Base-by-base conservation (phyloP, 345 rosid genomes). In the Lepidium aucheri region DNA sequence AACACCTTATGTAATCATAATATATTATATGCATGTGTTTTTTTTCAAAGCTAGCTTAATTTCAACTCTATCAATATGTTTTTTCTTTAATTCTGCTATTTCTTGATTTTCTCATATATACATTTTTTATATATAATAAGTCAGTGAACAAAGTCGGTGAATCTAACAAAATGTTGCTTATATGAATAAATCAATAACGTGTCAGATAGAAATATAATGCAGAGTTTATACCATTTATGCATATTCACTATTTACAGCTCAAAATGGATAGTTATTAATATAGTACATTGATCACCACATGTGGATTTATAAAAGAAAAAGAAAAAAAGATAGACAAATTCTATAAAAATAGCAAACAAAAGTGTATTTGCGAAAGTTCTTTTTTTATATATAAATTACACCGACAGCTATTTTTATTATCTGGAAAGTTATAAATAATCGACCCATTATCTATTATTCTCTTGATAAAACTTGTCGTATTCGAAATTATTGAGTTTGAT, bases 361-460 rank as follows among this genome's bases (percentile, higher is more conserved):
- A 4, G 40, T 60, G 16, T 16, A 1, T 52, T 42, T 46, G 22
- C 8, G 68, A 62, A 54, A 62, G 47, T 53, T 70, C 40, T n/a
- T n/a, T 38, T 50, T 53, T 10, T 16, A 2, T 60, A 65, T 14
- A 40, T 47, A 45, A 63, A 63, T 18, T 43, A 44, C 49, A 63
- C 69, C 57, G 75, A 63, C 69, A 63, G 64, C 75, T 63, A 63
- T 1, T 26, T 54, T 9, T 44, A 54, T 47, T 47, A 61, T 53
- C 63, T 62, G 63, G 68, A 70, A 68, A 59, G 50, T 39, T 68
- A 57, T 26, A n/a, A 50, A 59, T 58, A 4, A 53, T 50, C 15
- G 56, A 70, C 41, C 62, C 57, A 44, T 70, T 36, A 53, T 44
- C 61, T 42, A 36, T 58, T 24, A 39, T 17, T 40, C 35, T 50